Evolutionary conservation across 1,139 yeast genomes (phyloP), one percentile per base, ranked within the genome.

Genomic region (Magnusiomyces paraingens): DNA sequence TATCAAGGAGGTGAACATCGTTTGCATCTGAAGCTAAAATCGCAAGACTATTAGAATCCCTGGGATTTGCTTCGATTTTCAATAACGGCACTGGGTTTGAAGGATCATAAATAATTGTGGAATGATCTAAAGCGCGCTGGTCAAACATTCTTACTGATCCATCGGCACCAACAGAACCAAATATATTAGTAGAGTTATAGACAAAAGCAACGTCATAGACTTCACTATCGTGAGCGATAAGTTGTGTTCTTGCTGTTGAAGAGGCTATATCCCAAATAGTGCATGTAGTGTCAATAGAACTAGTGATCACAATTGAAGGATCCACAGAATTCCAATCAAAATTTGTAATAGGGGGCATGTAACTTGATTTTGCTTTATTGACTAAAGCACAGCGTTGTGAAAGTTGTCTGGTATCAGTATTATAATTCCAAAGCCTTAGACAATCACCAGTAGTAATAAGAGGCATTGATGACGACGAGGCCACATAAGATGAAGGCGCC

Each of bases 191-290:
- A 41, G 89, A 82, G 45, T 83, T 83, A 55, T 86, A 81, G 51
- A 90, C 74, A 68, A 90, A 93, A 61, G 87, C 81, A 21, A 91
- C 98, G 68, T 93, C 99, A 67, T 83, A 89, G 3, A 93, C 99
- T 68, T 91, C 98, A 57, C 86, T 83, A 67, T 93, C 99, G 69
- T 93, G 99, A 0, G 99, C 99, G 61, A 93, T 93, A 52, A 93
- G 75, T 71, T 93, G 98, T 1, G 99, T 91, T 65, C 86, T 86
- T 20, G 95, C 95, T 29, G 79, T 76, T n/a, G 87, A 88, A 10
- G 82, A 76, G 36, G 74, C 76, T 46, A 89, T 71, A 69, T 93
- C 98, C 98, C 99, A 93, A 2, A 90, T 84, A 0, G 98, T 91
- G 70, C 99, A 93, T 0, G 99, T 93, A 0, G 99, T 93, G 70